These are phyloP conservation scores for Venustampulla echinocandica DNA, from an alignment of 495 filamentous ascomycete genomes.

Conservation along the genomic window DNA sequence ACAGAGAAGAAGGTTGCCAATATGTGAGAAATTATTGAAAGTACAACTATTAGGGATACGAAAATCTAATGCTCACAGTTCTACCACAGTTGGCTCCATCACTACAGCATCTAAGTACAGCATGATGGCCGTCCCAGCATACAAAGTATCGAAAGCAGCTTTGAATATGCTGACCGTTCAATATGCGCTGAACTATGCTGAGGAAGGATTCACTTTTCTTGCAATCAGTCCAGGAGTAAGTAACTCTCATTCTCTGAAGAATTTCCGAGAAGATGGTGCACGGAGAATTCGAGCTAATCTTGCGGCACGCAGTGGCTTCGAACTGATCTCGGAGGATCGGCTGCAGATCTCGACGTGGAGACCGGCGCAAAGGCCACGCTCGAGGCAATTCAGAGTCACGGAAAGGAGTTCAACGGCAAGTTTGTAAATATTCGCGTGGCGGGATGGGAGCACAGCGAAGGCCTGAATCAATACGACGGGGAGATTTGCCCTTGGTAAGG, in stretches of 20 bases:
- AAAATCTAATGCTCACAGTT: constrained; percentile 14
- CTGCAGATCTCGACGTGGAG: constrained; percentile 36
- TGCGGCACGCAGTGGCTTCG: neutral
- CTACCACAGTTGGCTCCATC: constrained; percentile 38
- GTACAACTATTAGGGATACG: neutral
- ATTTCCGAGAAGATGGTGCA: neutral
- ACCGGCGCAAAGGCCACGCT: constrained; percentile 33
- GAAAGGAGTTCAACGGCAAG: constrained; percentile 31
- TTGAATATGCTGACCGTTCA: constrained; percentile 42
- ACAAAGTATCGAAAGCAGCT: constrained; percentile 45
- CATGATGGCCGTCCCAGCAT: constrained; percentile 29
- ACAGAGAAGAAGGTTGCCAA: constrained; percentile 38
- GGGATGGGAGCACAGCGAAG: constrained; percentile 32
- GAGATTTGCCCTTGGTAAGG: constrained; percentile 27
- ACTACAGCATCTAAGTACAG: constrained; percentile 18
- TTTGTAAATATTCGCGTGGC: constrained; percentile 36
- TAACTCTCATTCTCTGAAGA: constrained; percentile 4
- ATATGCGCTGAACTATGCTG: constrained; percentile 33
- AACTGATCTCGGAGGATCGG: constrained; percentile 21
- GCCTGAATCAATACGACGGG: constrained; percentile 31
- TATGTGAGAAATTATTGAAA: constrained; percentile 32
- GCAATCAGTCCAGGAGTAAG: constrained; percentile 40
- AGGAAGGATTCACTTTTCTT: constrained; percentile 37
- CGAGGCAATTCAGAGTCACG: constrained; percentile 30
- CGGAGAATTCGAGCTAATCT: neutral